Base-by-base conservation (phyloP, 352 stramenopile genomes). In the Pythium sp. region DNA sequence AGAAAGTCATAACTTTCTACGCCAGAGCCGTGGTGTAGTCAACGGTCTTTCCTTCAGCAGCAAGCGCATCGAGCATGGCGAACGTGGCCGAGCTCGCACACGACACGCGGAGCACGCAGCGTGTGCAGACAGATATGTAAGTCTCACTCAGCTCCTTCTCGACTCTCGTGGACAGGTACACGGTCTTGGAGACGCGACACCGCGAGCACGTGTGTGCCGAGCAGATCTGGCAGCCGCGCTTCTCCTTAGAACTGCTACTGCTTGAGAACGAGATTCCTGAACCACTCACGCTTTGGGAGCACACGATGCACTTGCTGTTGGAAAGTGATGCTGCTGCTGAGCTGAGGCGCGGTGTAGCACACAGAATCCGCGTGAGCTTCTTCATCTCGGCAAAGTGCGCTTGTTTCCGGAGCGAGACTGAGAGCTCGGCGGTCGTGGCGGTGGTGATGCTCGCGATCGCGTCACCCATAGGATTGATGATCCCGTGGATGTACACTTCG, bases 91-190 rank as follows among this genome's bases (percentile, higher is more conserved):
- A 58, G 9, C 24, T 26, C 14, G 28, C 61, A 8, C 15, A 36
- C 5, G 43, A 28, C 7, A 38, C 57, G 62, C 49, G 67, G 67
- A 54, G 55, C 63, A 82, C 49, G 46, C 74, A 82, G 51, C 67
- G 65, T 18, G 69, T 56, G 56, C 77, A 84, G n/a, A n/a, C n/a
- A n/a, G n/a, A n/a, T n/a, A n/a, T n/a, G n/a, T n/a, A 36, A 77
- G 12, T 15, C 47, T 54, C 36, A 3, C 30, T 67, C n/a, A 81
- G 63, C 5, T 62, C 71, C 51, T 64, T 77, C 34, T 73, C 62
- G 64, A 67, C n/a, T 62, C 2, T 64, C 15, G 74, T 18, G 14
- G 64, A 64, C 22, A 70, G 62, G 58, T 80, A 57, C 36, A 56
- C 32, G 4, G n/a, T 43, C 68, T 70, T 77, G 70, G 70, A 60